Evolutionary conservation across 139 green algal genomes (phyloP), one percentile per base, ranked within the genome.

Genomic region (Nannochloris sp.): DNA sequence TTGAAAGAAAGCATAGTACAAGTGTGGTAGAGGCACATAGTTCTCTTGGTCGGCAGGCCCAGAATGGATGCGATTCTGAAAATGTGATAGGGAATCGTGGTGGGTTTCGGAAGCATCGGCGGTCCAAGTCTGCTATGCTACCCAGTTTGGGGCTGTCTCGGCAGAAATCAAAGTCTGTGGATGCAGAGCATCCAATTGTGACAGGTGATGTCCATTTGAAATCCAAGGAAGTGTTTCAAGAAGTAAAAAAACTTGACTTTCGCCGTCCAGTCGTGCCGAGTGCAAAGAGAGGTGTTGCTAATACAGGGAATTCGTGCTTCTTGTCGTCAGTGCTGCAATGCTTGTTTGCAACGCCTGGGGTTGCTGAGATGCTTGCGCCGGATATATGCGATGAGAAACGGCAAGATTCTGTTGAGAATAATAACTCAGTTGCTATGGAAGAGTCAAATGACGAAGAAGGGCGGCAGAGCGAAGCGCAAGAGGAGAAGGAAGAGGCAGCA

Each of bases 261-360:
- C 5, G 23, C 15, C 7, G 12, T 64, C 57, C n/a, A 18, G 6
- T 7, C 12, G n/a, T 51, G 15, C 19, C 23, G 5, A 49, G 19
- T 27, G n/a, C 7, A 12, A 50, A 16, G 56, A n/a, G 40, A n/a
- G 60, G 60, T 15, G 21, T 66, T 4, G 10, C 11, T 2, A 66
- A 66, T 63, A 61, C 60, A 67, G 77, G 81, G 21, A 87, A 87
- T 67, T 82, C 76, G 2, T 87, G 81, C 68, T 87, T 87, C 57
- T 46, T 87, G 2, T 81, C 72, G 43, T 74, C 75, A 11, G 75
- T 78, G 12, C n/a, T 87, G 23, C 81, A 87, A 68, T 87, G 80
- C 66, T 68, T 87, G 44, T 34, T 71, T 3, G 68, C 61, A 53
- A 87, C 76, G 0, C 79, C 79, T 7, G 65, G 57, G 9, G 60